phyloP scores from a whole-genome alignment of 2,329 filamentous ascomycete genomes.

The Chalaropsis thielavioides region DNA sequence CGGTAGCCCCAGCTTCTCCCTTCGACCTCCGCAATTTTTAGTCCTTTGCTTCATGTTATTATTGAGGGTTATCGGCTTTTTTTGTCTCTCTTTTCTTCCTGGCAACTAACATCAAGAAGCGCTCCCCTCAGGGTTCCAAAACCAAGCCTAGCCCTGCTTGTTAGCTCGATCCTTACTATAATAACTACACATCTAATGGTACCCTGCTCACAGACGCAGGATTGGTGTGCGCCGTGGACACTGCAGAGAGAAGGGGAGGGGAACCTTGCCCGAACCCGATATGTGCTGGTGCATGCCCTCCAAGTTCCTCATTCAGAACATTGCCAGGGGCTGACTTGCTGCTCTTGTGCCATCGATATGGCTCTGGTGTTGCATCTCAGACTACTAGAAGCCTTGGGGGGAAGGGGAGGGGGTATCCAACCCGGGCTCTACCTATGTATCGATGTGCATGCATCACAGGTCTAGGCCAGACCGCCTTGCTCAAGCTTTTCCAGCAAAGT shows the following conservation, averaged over 20 bases:
- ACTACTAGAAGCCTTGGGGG: neutral
- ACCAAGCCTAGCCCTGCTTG: neutral
- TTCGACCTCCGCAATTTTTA: neutral
- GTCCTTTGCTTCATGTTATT: too few species aligned
- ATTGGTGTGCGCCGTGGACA: neutral
- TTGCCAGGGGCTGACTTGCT: neutral
- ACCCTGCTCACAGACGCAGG: neutral
- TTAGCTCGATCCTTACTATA: slow-evolving; percentile 2
- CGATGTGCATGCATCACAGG: neutral
- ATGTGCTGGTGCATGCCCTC: neutral
- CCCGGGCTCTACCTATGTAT: neutral
- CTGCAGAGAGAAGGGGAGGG: neutral
- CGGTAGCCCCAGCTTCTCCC: neutral
- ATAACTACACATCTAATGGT: neutral
- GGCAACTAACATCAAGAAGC: neutral
- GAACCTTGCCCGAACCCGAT: neutral
- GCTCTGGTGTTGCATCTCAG: neutral
- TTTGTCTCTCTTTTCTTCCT: neutral
- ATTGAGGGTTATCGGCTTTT: too few species aligned
- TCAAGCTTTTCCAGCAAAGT: neutral
- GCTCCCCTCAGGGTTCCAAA: neutral
- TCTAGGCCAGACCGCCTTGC: neutral
- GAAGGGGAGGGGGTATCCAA: neutral
- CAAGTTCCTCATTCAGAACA: neutral
- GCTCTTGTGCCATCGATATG: neutral